Conservation (phyloP, 257 asterid genomes). For the Jacaranda mimosifolia region DNA sequence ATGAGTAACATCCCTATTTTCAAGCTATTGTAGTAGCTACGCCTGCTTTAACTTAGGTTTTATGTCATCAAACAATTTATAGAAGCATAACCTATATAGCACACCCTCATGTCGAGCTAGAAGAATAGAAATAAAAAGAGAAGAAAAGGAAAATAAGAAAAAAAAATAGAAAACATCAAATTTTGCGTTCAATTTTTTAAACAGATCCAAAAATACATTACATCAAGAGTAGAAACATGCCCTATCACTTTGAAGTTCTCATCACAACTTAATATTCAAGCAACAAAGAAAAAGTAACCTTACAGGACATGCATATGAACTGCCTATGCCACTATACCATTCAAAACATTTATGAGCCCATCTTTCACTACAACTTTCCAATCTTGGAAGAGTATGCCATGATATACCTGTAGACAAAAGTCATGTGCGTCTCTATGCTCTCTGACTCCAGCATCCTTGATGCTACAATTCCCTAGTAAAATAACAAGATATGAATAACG, state of each 20-base stretch:
- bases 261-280: neutral
- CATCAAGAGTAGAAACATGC: neutral
- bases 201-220: neutral
- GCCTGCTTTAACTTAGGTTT: neutral
- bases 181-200: neutral
- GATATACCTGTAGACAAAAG: slow-evolving; percentile 90
- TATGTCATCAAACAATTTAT: neutral
- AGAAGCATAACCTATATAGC: neutral
- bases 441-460: slow-evolving; percentile 85
- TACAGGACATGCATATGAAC: neutral
- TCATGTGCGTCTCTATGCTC: slow-evolving; percentile 94
- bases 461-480: slow-evolving; percentile 91
- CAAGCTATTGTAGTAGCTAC: neutral
- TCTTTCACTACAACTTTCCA: neutral
- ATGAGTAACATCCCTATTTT: neutral
- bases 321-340: neutral
- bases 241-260: neutral
- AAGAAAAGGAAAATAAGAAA: neutral
- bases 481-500: slow-evolving; percentile 4
- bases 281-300: neutral
- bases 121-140: neutral
- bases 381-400: slow-evolving; percentile 1
- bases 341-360: neutral
- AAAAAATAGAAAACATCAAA: neutral
- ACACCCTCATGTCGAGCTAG: neutral